Evolutionary conservation across 2,329 filamentous ascomycete species (phyloP), one percentile per base, ranked within the genome.

Genomic region (Aspergillus novoparasiticus): DNA sequence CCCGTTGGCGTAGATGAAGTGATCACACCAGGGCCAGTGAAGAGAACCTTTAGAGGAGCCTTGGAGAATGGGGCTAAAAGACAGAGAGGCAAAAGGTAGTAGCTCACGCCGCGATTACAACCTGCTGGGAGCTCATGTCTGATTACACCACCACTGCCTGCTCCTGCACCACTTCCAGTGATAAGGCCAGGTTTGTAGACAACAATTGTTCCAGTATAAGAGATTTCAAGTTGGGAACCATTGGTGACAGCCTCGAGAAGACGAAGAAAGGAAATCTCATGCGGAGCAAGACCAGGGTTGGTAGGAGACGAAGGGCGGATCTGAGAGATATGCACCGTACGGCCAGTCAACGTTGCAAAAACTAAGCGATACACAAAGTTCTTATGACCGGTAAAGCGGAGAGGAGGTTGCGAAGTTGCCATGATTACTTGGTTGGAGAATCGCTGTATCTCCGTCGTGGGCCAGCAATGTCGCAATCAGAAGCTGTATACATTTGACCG

Each of bases 181-280:
- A 99, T 96, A 46, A 99, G 84, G 41, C 95, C 95, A 0, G 95
- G 95, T 68, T 92, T 90, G 81, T 96, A 99, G 43, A 94, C 90
- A 61, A 99, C 87, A 1, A 93, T 94, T 0, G 95, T 98, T 75
- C 95, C 95, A 1, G 93, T 97, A 81, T 96, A 95, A 12, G 93
- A 97, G 71, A 99, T 97, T 74, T 97, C 94, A 81, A 98, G 93
- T 61, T 91, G 89, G 62, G 91, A 92, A 80, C 95, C 95, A 83
- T 99, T 99, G 74, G 95, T 99, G 72, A 99, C 86, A 69, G 92
- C 87, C 79, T 98, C 95, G 74, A 99, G 89, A 21, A 99, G 90
- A 62, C 95, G 94, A 36, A 99, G 86, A 79, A 99, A 94, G 54
- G 95, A 98, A 72, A 98, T 89, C 81, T 99, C 95, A 82, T 97